Evolutionary conservation across 805 yeast species (phyloP).

Genomic region (Scheffersomyces coipomensis): DNA sequence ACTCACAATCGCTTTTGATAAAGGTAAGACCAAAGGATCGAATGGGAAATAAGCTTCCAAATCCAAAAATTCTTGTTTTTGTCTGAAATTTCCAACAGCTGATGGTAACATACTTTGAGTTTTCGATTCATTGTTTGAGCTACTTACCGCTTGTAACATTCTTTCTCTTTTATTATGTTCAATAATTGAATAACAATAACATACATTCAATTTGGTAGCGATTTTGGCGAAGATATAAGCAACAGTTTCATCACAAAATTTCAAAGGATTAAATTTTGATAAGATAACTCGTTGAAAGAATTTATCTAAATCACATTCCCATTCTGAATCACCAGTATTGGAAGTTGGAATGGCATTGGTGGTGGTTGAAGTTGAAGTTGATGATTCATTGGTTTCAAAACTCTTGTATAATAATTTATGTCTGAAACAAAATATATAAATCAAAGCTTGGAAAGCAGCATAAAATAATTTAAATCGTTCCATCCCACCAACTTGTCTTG

Average conservation of each 20-base stretch:
- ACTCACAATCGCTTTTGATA: constrained; percentile 53
- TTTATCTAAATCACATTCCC: constrained; percentile 83
- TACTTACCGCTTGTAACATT: constrained; percentile 38
- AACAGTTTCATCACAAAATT: constrained; percentile 90
- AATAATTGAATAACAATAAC: constrained; percentile 89
- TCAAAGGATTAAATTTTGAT: constrained; percentile 89
- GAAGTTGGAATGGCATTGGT: constrained; percentile 16
- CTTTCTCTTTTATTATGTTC: constrained; percentile 82
- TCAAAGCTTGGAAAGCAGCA: constrained; percentile 84
- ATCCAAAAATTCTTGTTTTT: constrained; percentile 81
- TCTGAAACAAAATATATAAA: constrained; percentile 91
- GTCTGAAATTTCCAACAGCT: constrained; percentile 43
- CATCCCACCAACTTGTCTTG: constrained; percentile 59
- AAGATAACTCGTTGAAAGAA: constrained; percentile 83
- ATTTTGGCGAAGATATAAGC: constrained; percentile 91
- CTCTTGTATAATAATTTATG: constrained; percentile 53
- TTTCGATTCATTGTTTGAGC: no score
- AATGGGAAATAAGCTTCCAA: constrained; percentile 95
- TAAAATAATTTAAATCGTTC: constrained; percentile 87
- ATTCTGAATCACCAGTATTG: constrained; percentile 31
- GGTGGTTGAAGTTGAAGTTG: not conserved
- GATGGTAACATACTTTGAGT: constrained; percentile 17
- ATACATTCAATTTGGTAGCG: constrained; percentile 84
- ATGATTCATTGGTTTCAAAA: not conserved
- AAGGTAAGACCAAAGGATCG: constrained; percentile 80